Evolutionary conservation across 768 basidiomycete species (phyloP).

Genomic region (Tubosaeta sp.): DNA sequence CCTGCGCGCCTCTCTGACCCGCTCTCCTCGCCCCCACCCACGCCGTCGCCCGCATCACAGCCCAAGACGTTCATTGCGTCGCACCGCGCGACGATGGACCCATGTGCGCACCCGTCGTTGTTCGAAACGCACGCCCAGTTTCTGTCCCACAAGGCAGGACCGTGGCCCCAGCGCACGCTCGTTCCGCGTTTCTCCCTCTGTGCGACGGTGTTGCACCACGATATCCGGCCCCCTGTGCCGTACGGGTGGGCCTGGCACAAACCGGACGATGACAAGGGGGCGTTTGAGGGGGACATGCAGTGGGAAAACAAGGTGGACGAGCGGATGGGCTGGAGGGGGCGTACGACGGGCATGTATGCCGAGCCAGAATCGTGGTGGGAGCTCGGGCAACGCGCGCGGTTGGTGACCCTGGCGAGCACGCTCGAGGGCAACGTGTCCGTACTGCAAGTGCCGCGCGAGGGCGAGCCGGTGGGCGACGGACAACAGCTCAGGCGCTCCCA

Average conservation of each 20-base stretch:
- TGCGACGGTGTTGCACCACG: constrained; percentile 47
- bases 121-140: constrained; percentile 47
- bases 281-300: constrained; percentile 45
- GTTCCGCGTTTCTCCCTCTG: constrained; percentile 54
- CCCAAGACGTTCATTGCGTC: constrained; percentile 34
- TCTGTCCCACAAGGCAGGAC: constrained; percentile 45
- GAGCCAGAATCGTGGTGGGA: constrained; percentile 40
- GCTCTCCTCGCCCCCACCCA: neutral
- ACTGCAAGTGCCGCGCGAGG: constrained; percentile 22
- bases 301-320: constrained; percentile 65
- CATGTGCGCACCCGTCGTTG: constrained; percentile 34
- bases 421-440: constrained; percentile 37
- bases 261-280: constrained; percentile 19
- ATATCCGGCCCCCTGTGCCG: constrained; percentile 48
- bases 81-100: constrained; percentile 34
- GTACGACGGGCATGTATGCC: constrained; percentile 62
- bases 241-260: constrained; percentile 41
- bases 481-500: constrained; percentile 32
- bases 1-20: constrained; percentile 29
- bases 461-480: constrained; percentile 34
- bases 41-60: neutral
- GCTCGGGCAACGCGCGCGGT: constrained; percentile 44
- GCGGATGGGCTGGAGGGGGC: constrained; percentile 67
- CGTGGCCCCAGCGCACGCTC: constrained; percentile 37
- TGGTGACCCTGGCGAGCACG: constrained; percentile 43